These are phyloP conservation scores for Elsinoe ampelina DNA, from an alignment of 2,329 filamentous ascomycete genomes.

Conservation along the genomic window DNA sequence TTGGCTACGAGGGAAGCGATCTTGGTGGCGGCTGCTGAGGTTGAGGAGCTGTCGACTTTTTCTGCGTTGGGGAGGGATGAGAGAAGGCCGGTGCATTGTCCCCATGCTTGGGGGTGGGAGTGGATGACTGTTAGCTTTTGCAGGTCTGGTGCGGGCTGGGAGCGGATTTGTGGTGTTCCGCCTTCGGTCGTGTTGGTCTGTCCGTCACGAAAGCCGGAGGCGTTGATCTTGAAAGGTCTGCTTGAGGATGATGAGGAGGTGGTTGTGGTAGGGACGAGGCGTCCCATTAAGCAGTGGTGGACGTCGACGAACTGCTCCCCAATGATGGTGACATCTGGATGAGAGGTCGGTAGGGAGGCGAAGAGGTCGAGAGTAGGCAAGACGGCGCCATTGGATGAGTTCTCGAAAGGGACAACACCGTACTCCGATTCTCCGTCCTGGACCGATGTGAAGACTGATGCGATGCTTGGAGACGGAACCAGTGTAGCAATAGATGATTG, in stretches of 20 bases:
- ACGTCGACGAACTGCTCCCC: constrained; percentile 81
- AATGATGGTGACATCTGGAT: constrained; percentile 63
- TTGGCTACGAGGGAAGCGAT: constrained; percentile 38
- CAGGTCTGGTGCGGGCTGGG: constrained; percentile 37
- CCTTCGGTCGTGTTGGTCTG: constrained; percentile 42
- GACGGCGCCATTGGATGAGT: constrained; percentile 89
- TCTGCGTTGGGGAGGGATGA: constrained; percentile 64
- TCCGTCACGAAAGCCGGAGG: constrained; percentile 32
- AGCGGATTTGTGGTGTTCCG: constrained; percentile 17
- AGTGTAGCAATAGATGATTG: constrained; percentile 22
- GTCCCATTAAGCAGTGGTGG: constrained; percentile 74
- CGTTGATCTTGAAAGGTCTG: constrained; percentile 9
- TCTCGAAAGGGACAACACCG: constrained; percentile 90
- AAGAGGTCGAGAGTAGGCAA: constrained; percentile 84
- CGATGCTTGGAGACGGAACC: constrained; percentile 37
- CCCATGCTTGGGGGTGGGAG: constrained; percentile 91
- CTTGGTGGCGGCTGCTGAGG: constrained; percentile 73
- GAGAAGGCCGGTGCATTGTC: constrained; percentile 76
- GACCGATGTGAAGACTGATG: constrained; percentile 70
- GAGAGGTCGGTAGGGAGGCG: constrained; percentile 58
- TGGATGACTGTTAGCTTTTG: constrained; percentile 65
- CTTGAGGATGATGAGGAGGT: constrained; percentile 2
- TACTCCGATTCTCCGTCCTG: constrained; percentile 55
- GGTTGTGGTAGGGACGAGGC: constrained; percentile 14
- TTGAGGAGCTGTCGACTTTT: constrained; percentile 74